Conservation (phyloP, 352 stramenopile genomes). For the Pythium utonaiense region DNA sequence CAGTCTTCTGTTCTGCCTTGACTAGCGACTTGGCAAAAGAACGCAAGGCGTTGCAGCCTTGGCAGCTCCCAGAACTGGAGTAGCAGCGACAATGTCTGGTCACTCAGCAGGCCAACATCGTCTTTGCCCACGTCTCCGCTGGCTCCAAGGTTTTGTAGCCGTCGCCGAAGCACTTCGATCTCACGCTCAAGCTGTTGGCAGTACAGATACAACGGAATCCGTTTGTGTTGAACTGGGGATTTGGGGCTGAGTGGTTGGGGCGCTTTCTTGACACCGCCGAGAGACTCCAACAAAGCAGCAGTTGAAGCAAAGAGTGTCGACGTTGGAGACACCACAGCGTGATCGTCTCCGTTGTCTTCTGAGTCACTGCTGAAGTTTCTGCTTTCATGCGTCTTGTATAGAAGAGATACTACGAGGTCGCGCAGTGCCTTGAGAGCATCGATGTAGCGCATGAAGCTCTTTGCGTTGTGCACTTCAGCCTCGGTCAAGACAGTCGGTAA, state of each 20-base stretch:
- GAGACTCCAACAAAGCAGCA: not conserved
- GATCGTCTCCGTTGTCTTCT: conserved; percentile 16
- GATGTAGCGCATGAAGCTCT: conserved; percentile 51
- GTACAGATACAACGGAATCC: conserved; percentile 51
- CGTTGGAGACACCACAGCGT: not conserved
- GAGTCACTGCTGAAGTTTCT: not conserved
- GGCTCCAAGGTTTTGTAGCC: conserved; percentile 22
- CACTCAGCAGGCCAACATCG: conserved; percentile 49
- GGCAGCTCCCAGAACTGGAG: conserved; percentile 68
- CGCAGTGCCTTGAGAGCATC: conserved; percentile 53
- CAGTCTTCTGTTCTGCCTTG: conserved; percentile 49
- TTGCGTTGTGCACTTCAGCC: conserved; percentile 36
- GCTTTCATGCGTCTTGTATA: conserved; percentile 38
- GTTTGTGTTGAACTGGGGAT: not conserved
- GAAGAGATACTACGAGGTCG: conserved; percentile 39
- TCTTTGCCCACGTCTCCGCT: conserved; percentile 16
- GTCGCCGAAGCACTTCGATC: conserved; percentile 37
- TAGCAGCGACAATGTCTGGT: conserved; percentile 55
- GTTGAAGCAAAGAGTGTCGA: conserved; percentile 12
- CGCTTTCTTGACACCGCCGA: not conserved
- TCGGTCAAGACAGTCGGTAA: conserved; percentile 53
- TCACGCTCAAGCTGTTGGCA: conserved; percentile 66
- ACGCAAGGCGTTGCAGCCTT: conserved; percentile 47
- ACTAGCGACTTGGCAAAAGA: conserved; percentile 70
- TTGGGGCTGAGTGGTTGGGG: not conserved